Evolutionary conservation across 495 filamentous ascomycete genomes (phyloP), one percentile per base, ranked within the genome.

Genomic region (Filosporella fistucella): DNA sequence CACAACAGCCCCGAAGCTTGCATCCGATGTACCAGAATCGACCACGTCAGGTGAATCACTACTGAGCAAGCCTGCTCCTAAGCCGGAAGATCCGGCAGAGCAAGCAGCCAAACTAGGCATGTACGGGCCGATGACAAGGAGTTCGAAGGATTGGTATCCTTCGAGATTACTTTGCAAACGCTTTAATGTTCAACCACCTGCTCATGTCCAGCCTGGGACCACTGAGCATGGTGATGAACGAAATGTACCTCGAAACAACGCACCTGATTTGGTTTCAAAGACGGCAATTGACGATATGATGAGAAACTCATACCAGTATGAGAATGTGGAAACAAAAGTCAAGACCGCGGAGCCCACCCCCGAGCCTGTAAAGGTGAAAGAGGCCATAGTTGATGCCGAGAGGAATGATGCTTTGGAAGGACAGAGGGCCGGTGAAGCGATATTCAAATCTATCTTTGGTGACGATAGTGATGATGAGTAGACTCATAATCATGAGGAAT

Each of bases 361-460:
- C 4, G 35, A 5, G 18, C 17, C 17, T 4, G 33, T 23, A 17
- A 51, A 54, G 39, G 9, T 12, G 32, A 54, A 50, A 37, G 59
- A 61, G 11, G 65, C 71, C 36, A 62, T 65, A 3, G 59, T 96
- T 30, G 83, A 96, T 68, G 75, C 84, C 0, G 85, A 88, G 47
- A 76, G 71, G 44, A 98, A 96, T 60, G 88, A 93, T 49, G 91
- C 93, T 12, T 58, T 98, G 23, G 91, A 95, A 55, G 86, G 76
- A 0, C 75, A 85, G 54, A 81, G 82, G 46, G 88, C 91, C 4
- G 84, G 84, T 2, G 91, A 96, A 37, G 89, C 85, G n/a, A 83
- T 96, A 3, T 94, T 98, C 59, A 87, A 82, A 62, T 89, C 89
- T 17, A 89, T 98, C 13, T 98, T 98, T 72, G 93, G 91, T 8